These are phyloP conservation scores for Pseudozyma tsukubaensis DNA, from an alignment of 1,284 basidiomycete species.

Conservation along the genomic window DNA sequence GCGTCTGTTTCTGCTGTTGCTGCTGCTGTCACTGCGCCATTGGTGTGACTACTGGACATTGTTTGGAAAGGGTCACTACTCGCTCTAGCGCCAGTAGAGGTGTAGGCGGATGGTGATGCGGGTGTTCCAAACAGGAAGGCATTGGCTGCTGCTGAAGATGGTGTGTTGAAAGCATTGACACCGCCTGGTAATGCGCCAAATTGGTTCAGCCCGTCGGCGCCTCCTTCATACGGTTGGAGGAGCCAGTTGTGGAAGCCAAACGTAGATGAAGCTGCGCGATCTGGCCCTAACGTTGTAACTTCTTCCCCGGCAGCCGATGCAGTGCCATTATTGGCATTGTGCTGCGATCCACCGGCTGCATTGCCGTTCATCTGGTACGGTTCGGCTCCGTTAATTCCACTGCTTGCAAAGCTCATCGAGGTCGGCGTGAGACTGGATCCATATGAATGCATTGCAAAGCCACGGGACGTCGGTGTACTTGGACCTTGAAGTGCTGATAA, in stretches of 20 bases:
- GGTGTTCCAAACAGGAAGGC: constrained; percentile 2
- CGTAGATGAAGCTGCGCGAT: constrained; percentile 18
- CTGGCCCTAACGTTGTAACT: no score
- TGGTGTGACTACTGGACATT: neutral
- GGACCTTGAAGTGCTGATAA: neutral
- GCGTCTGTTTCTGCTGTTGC: constrained; percentile 13
- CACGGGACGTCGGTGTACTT: constrained; percentile 7
- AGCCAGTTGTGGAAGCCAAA: constrained; percentile 53
- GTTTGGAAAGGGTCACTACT: constrained; percentile 7
- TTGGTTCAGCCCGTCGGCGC: constrained; percentile 16
- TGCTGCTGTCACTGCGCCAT: neutral
- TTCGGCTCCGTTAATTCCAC: neutral
- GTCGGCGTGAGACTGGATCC: constrained; percentile 3
- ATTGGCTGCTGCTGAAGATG: neutral
- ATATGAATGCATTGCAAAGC: constrained; percentile 10
- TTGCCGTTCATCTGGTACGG: neutral
- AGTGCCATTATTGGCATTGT: neutral
- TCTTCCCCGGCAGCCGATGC: neutral
- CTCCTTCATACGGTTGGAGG: constrained; percentile 47
- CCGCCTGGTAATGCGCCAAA: neutral
- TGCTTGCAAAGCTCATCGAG: constrained; percentile 4
- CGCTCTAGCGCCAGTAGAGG: neutral
- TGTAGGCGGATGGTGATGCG: constrained; percentile 14
- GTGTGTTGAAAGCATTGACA: no score
- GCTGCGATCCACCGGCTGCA: no score